Conservation (phyloP, 345 rosid species). For the Acer negundo region DNA sequence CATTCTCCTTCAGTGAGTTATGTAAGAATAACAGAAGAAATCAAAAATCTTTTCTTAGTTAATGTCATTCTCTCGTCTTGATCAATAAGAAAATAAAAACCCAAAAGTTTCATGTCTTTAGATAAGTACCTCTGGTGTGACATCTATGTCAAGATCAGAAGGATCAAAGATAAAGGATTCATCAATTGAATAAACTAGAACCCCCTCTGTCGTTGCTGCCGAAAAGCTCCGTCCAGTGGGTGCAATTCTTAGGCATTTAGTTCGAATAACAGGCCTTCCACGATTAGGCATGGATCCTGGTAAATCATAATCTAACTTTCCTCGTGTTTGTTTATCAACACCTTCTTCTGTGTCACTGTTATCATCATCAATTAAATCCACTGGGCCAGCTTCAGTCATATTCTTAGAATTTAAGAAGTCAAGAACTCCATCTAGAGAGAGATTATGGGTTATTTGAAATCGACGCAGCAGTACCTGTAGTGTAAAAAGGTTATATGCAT, state of each 20-base stretch:
- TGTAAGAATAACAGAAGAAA: not conserved
- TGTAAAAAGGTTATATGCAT: conserved; percentile 5
- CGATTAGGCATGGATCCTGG: conserved; percentile 88
- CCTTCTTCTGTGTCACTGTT: conserved; percentile 86
- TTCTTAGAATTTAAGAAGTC: conserved; percentile 91
- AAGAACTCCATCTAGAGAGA: conserved; percentile 90
- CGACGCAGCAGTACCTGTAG: conserved; percentile 80
- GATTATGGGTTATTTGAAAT: conserved; percentile 83
- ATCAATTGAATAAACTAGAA: conserved; percentile 80
- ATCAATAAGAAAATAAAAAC: not conserved
- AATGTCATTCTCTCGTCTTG: not conserved
- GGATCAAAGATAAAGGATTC: conserved; percentile 95
- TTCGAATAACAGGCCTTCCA: conserved; percentile 78
- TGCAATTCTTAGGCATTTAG: conserved; percentile 83
- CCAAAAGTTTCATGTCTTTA: not conserved
- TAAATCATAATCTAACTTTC: conserved; percentile 73
- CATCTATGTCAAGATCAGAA: conserved; percentile 95
- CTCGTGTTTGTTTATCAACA: conserved; percentile 70
- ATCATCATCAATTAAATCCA: conserved; percentile 87
- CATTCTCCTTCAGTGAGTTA: not conserved
- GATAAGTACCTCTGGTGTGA: conserved; percentile 82
- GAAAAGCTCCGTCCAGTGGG: conserved; percentile 94
- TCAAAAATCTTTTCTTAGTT: not conserved
- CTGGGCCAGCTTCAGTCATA: conserved; percentile 96
- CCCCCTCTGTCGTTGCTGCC: conserved; percentile 98